Evolutionary conservation across 2,329 filamentous ascomycete species (phyloP).

Genomic region (Xylaria sp.): DNA sequence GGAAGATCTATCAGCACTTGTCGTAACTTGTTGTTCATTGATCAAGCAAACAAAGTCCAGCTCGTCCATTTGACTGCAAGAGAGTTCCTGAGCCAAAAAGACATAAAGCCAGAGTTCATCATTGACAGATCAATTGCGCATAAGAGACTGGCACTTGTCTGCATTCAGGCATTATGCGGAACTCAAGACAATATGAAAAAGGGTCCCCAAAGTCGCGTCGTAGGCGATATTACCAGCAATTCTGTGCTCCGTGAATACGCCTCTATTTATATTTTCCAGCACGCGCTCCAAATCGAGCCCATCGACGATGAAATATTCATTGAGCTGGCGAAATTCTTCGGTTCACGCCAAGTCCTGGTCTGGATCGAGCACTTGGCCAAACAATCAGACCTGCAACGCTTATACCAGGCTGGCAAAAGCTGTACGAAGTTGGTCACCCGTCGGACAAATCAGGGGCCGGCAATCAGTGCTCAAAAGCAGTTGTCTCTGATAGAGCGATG

Average conservation of each 20-base stretch:
- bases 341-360: conserved; percentile 29
- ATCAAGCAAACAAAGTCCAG: conserved; percentile 41
- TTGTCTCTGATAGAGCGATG: conserved; percentile 38
- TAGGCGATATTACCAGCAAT: neutral
- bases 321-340: conserved; percentile 39
- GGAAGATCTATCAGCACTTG: conserved; percentile 44
- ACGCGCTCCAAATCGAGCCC: conserved; percentile 30
- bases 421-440: conserved; percentile 33
- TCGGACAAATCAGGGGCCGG: conserved; percentile 24
- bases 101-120: conserved; percentile 40
- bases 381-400: conserved; percentile 34
- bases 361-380: conserved; percentile 43
- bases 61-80: conserved; percentile 47
- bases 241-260: conserved; percentile 38
- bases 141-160: conserved; percentile 42
- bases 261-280: conserved; percentile 42
- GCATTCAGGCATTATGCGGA: conserved; percentile 43
- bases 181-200: too few species aligned
- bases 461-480: conserved; percentile 5
- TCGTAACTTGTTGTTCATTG: conserved; percentile 47
- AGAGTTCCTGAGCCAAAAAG: conserved; percentile 43
- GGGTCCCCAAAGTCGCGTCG: too few species aligned
- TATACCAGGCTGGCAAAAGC: conserved; percentile 43
- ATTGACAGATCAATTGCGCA: conserved; percentile 41
- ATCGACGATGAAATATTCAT: conserved; percentile 36